Conservation (phyloP, 2,329 filamentous ascomycete genomes). For the Scedosporium aurantiacum region DNA sequence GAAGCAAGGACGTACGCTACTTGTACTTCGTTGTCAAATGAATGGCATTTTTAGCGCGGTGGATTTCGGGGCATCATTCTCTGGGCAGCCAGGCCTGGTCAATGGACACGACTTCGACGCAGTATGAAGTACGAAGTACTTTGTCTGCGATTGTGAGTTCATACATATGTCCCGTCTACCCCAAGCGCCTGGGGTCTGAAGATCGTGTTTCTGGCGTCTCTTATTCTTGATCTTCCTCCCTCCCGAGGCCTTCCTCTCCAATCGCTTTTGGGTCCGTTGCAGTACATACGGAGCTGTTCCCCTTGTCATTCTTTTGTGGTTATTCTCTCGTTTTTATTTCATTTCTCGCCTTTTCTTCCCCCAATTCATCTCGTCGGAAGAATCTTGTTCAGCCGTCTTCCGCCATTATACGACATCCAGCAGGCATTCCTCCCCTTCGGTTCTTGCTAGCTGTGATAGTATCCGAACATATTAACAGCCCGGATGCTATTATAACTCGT, state of each 20-base stretch:
- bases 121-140: background rate
- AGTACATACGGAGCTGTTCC: background rate
- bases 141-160: background rate
- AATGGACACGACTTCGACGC: background rate
- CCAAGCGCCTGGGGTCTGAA: constrained; percentile 1
- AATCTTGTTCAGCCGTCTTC: constrained; percentile 3
- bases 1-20: background rate
- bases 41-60: background rate
- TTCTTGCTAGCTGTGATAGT: background rate
- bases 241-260: background rate
- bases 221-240: background rate
- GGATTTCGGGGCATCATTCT: background rate
- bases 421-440: background rate
- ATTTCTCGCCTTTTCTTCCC: background rate
- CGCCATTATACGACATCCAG: background rate
- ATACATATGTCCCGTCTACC: background rate
- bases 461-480: background rate
- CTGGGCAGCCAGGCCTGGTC: too few relatives aligned
- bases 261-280: background rate
- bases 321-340: background rate
- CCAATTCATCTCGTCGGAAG: background rate
- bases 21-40: background rate
- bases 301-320: background rate
- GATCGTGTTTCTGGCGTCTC: constrained; percentile 5
- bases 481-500: background rate